Evolutionary conservation across 306 rosid genomes (phyloP).

Genomic region (Vicia sativa): DNA sequence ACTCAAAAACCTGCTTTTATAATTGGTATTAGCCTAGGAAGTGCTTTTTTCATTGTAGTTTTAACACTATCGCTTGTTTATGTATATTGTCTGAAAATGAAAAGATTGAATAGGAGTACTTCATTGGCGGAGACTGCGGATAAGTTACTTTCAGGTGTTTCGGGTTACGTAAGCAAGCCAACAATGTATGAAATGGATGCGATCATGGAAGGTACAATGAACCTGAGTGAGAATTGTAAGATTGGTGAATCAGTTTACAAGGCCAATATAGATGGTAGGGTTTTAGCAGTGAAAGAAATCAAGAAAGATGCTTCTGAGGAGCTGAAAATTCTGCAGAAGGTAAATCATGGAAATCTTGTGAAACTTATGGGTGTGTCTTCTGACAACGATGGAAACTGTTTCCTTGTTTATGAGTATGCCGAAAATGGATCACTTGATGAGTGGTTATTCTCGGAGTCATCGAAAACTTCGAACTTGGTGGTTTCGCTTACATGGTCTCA

Average conservation of each 20-base stretch:
- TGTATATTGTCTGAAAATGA: conserved; percentile 40
- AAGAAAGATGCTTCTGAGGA: conserved; percentile 68
- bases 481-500: conserved; percentile 68
- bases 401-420: conserved; percentile 72
- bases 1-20: conserved; percentile 34
- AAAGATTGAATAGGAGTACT: conserved; percentile 37
- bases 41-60: conserved; percentile 40
- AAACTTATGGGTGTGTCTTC: conserved; percentile 67
- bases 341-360: conserved; percentile 80
- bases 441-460: conserved; percentile 53
- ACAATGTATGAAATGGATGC: conserved; percentile 52
- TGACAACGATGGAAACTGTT: conserved; percentile 49
- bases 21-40: conserved; percentile 47
- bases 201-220: conserved; percentile 71
- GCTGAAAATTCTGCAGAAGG: conserved; percentile 73
- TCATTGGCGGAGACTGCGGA: conserved; percentile 49
- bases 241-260: conserved; percentile 74
- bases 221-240: conserved; percentile 53
- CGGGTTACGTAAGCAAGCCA: conserved; percentile 74
- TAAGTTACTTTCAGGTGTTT: conserved; percentile 71
- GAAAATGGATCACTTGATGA: conserved; percentile 76
- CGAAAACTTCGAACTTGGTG: conserved; percentile 33
- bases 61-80: conserved; percentile 31
- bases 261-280: conserved; percentile 56
- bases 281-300: conserved; percentile 61